Evolutionary conservation across 192 early-diverging fungal species (phyloP).

Genomic region (Podochytrium sp.): DNA sequence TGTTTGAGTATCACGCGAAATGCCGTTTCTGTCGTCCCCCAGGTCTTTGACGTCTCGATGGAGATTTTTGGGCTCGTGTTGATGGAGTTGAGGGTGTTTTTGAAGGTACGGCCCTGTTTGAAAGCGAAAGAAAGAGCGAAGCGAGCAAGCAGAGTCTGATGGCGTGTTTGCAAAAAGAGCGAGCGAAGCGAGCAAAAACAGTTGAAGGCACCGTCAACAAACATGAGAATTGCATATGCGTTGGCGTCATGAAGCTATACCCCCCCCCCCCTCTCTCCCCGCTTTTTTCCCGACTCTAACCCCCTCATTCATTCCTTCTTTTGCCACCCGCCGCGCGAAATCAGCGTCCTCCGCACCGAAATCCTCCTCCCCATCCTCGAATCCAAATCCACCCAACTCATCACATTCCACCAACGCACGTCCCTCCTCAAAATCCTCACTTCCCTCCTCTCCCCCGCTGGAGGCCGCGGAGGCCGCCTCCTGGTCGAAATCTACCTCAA

Average conservation of each 20-base stretch:
- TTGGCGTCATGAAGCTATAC: too few species aligned
- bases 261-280: too few species aligned
- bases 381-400: slow-evolving; percentile 55
- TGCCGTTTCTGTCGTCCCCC: slow-evolving; percentile 75
- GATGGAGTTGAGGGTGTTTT: slow-evolving; percentile 62
- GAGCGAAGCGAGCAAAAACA: too few species aligned
- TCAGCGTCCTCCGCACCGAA: slow-evolving; percentile 86
- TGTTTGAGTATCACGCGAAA: slow-evolving; percentile 83
- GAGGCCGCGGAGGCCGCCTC: slow-evolving; percentile 57
- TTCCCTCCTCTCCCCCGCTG: slow-evolving; percentile 55
- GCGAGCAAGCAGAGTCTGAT: too few species aligned
- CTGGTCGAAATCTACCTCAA: slow-evolving; percentile 93
- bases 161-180: too few species aligned
- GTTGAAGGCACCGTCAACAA: too few species aligned
- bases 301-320: too few species aligned
- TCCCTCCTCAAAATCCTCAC: slow-evolving; percentile 73
- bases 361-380: slow-evolving; percentile 87
- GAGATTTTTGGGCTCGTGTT: slow-evolving; percentile 83
- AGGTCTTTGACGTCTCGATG: slow-evolving; percentile 81
- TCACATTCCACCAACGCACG: slow-evolving; percentile 72
- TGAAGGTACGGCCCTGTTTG: slow-evolving; percentile 61
- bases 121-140: too few species aligned
- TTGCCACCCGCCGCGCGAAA: too few species aligned
- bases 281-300: too few species aligned
- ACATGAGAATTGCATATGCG: too few species aligned